Base-by-base conservation (phyloP, 306 rosid species). In the Vigna radiata region DNA sequence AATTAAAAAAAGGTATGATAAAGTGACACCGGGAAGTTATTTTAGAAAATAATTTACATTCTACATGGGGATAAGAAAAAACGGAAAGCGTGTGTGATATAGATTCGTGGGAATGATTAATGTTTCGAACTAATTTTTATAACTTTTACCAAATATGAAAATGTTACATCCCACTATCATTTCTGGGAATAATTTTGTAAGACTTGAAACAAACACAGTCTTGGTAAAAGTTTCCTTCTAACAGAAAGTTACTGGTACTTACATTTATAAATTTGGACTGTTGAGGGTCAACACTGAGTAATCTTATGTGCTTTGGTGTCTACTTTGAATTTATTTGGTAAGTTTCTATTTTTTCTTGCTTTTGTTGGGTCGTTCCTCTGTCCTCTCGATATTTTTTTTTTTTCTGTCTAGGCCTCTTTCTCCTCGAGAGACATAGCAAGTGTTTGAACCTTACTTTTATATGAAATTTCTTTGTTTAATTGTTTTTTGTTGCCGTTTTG, bases 241-340 rank as follows among this genome's bases (percentile, higher is more conserved):
- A 53, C n/a, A 13, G 39, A 55, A 27, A 16, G 33, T 67, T 59
- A 48, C 71, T 33, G 21, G 43, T 64, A 76, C 31, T 44, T 36
- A 36, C 29, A 33, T 14, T 33, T 25, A 39, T 14, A 49, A 75
- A 61, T 47, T 50, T 63, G 39, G 39, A 18, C 17, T n/a, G 12
- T 0, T 33, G 72, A 49, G 60, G 79, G 79, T 60, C 43, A 49
- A 49, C 49, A 7, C 41, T 19, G 36, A 33, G 53, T 19, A 53
- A 46, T 53, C 33, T 16, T 19, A n/a, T 23, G 46, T 15, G 46
- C 66, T 15, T 49, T 15, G 7, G 25, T 69, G 33, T 50, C 49
- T 58, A 25, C 19, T 29, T 60, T 60, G 63, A 3, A 58, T 48
- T 25, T 74, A 66, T 46, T 46, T 59, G 60, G 37, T n/a, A 31